Conservation (phyloP, 176 grass and related monocot genomes). For the Elymus sibiricus region DNA sequence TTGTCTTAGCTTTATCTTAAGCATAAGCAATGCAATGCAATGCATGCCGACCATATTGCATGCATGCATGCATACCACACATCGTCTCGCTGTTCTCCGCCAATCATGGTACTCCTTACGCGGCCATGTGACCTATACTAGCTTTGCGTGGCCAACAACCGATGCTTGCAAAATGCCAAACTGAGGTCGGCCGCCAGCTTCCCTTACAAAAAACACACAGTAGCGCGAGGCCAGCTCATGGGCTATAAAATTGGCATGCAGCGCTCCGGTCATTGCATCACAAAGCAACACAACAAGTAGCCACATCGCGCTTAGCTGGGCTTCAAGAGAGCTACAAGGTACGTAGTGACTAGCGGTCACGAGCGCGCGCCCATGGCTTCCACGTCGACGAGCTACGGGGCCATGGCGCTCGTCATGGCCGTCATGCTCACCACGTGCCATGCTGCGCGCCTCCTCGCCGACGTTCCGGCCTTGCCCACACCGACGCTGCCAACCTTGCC, state of each 20-base stretch:
- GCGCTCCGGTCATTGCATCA: background rate
- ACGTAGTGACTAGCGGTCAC: background rate
- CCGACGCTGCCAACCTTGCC: background rate
- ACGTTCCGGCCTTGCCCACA: background rate
- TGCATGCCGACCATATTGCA: too few species aligned
- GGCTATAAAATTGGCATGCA: constrained; percentile 36
- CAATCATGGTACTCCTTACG: background rate
- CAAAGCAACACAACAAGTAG: background rate
- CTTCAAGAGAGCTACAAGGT: background rate
- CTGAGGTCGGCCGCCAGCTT: background rate
- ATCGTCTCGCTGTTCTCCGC: background rate
- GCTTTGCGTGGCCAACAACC: constrained; percentile 7
- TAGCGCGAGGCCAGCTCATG: background rate
- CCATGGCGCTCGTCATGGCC: constrained; percentile 13
- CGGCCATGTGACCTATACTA: constrained; percentile 9
- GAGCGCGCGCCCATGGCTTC: constrained; percentile 16
- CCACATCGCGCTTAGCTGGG: background rate
- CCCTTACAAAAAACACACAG: background rate
- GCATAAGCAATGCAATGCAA: too few species aligned
- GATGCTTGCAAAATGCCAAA: background rate
- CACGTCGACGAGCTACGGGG: constrained; percentile 2
- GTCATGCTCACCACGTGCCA: constrained; percentile 7
- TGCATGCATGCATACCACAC: background rate
- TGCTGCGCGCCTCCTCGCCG: constrained; percentile 35
- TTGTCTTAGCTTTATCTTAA: too few species aligned